Percentiles rank a stretch among this genome's conserved stretches.
Conservation (phyloP, 2,329 filamentous ascomycete genomes). For the Claviceps sp. region DNA sequence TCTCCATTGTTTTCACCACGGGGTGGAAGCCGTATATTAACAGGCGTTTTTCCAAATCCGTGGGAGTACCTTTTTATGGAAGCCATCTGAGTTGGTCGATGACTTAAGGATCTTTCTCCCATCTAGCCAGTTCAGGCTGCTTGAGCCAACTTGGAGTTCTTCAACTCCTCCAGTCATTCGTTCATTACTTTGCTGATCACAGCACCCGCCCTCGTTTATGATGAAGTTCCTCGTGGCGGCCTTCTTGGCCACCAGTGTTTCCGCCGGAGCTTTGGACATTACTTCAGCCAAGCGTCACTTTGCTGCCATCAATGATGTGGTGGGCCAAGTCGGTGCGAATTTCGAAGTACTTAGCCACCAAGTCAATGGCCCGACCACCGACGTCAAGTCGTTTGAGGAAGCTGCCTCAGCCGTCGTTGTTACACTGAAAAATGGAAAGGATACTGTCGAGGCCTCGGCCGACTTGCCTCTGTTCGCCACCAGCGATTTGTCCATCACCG, state of each 20-base stretch:
- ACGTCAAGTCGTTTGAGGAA: not conserved
- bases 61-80: not conserved
- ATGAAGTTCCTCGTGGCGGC: conserved; percentile 4
- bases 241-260: conserved; percentile 4
- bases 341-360: not conserved
- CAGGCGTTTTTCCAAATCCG: not conserved
- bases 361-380: not conserved
- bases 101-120: not conserved
- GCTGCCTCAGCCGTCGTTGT: not conserved
- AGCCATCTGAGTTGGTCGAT: not conserved
- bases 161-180: conserved; percentile 3
- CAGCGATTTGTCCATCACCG: not conserved
- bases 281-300: not conserved
- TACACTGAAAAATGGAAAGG: conserved; percentile 2
- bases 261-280: not conserved
- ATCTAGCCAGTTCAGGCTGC: not conserved
- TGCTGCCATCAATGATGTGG: not conserved
- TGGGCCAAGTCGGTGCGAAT: not conserved
- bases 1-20: not conserved
- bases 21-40: conserved; percentile 1
- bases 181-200: not conserved
- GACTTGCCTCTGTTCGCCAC: not conserved
- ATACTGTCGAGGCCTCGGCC: not conserved
- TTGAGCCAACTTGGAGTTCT: not conserved
- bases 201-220: not conserved